Base-by-base conservation (phyloP, 768 basidiomycete species). In the Lanmaoa pseudosensibilis region DNA sequence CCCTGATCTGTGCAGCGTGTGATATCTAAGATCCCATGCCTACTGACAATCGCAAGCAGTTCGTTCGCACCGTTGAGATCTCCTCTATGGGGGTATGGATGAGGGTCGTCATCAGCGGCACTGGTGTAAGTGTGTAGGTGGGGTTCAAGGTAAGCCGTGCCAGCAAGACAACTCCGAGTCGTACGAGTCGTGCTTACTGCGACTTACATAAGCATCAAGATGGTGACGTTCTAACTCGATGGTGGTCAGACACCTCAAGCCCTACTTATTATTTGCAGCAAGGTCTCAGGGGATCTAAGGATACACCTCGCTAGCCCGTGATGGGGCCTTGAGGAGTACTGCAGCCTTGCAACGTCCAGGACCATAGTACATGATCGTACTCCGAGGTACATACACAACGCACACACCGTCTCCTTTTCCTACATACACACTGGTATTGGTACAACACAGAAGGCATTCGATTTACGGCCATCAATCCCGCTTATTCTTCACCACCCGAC, bases 401-500 rank as follows among this genome's bases (percentile, higher is more conserved):
- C 13, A 37, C 40, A 27, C 10, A 27, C 43, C 4, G 1, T 21
- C 45, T 4, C 25, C 18, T 3, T 34, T 33, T 30, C 38, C 40
- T 46, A 53, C 54, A 46, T n/a, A 11, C 41, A 21, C 37, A 16
- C n/a, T n/a, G n/a, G 21, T 48, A 51, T n/a, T 16, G 7, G 52
- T 58, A 64, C 59, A 58, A 38, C 25, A 46, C 23, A 37, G 2
- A 44, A 39, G 27, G 10, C 39, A 33, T 21, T 18, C n/a, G 21
- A 18, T 40, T 19, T 7, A 25, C 5, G 46, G 1, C 25, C 30
- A 19, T 37, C 37, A 18, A 16, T 15, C 43, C 36, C 18, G 47
- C 4, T 67, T 44, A 59, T 43, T 69, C 69, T 13, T 73, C 63
- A 54, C 60, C 64, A 11, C 77, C 58, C 72, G 75, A 52, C 71